A percentile compares a stretch with the other conserved stretches of the same genome.
phyloP scores from a whole-genome alignment of 305 asterid genomes.

The Fraxinus dipetala region DNA sequence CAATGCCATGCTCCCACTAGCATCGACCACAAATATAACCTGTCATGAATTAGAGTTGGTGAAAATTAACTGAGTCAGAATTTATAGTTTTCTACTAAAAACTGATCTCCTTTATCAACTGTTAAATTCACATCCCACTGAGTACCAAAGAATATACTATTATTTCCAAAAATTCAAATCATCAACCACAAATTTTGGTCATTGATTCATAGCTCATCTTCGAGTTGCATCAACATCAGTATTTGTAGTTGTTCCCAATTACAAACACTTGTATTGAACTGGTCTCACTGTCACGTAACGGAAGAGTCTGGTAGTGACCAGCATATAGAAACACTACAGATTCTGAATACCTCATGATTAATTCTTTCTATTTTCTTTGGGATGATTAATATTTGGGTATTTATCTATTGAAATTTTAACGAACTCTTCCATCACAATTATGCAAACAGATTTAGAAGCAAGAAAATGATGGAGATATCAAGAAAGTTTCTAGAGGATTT shows the following conservation, averaged over 20 bases:
- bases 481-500: not conserved
- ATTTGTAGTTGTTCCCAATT: not conserved
- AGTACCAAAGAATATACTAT: not conserved
- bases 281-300: not conserved
- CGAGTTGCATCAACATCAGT: not conserved
- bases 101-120: not conserved
- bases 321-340: not conserved
- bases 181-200: not conserved
- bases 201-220: not conserved
- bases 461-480: not conserved
- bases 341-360: not conserved
- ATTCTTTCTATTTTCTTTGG: not conserved
- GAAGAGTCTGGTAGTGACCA: not conserved
- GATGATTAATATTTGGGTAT: not conserved
- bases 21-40: slow-evolving; percentile 99
- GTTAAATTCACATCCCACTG: not conserved
- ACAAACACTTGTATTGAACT: not conserved
- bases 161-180: not conserved
- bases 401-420: not conserved
- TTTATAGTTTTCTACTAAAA: not conserved
- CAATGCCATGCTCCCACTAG: slow-evolving; percentile 99
- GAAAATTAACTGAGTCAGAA: not conserved
- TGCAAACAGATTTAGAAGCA: not conserved
- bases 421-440: not conserved
- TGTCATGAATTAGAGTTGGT: slow-evolving; percentile 27